Conservation (phyloP, 2,329 filamentous ascomycete species). For the Saccharata proteae region DNA sequence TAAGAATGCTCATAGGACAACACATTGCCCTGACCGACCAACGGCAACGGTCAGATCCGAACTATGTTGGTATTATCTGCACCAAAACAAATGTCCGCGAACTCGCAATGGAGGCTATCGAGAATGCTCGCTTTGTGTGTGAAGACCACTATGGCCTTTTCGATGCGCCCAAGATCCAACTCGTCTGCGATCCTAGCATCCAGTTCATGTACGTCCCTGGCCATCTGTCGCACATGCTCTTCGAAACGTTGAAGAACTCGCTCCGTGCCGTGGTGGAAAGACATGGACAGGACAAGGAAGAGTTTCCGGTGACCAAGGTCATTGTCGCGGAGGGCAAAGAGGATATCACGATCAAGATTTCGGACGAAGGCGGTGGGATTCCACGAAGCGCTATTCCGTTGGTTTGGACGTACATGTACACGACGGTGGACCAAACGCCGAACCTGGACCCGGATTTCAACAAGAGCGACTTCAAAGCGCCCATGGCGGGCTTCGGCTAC, state of each 20-base stretch:
- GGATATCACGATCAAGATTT: conserved; percentile 98
- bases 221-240: conserved; percentile 98
- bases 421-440: conserved; percentile 90
- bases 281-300: conserved; percentile 88
- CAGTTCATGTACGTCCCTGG: conserved; percentile 99
- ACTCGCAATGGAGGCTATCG: conserved; percentile 90
- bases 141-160: conserved; percentile 98
- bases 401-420: conserved; percentile 99
- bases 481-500: conserved; percentile 99
- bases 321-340: conserved; percentile 96
- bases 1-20: conserved; percentile 97
- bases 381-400: conserved; percentile 84
- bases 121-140: conserved; percentile 97
- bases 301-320: conserved; percentile 92
- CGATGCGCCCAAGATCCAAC: conserved; percentile 89
- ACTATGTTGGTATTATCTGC: conserved; percentile 97
- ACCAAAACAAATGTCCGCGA: conserved; percentile 96
- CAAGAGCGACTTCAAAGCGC: conserved; percentile 97
- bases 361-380: conserved; percentile 92
- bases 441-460: conserved; percentile 95
- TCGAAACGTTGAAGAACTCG: conserved; percentile 98
- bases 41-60: conserved; percentile 74
- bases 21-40: conserved; percentile 96
- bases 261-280: conserved; percentile 91
- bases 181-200: conserved; percentile 86